Conservation (phyloP, 2,329 filamentous ascomycete genomes). For the Pseudogymnoascus sp. region DNA sequence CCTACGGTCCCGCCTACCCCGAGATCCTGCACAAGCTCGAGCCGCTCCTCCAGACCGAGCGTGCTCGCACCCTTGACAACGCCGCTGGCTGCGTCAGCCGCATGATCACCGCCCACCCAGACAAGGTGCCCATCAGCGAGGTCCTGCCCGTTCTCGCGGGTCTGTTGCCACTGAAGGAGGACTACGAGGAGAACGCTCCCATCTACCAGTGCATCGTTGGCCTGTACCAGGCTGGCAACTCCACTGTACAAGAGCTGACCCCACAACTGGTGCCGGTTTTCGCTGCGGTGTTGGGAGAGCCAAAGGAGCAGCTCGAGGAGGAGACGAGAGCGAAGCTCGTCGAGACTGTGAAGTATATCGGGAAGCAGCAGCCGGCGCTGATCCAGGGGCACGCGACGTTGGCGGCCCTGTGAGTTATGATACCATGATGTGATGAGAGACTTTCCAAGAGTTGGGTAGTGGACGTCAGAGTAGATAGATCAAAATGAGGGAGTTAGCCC, state of each 20-base stretch:
- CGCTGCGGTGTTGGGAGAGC: constrained; percentile 62
- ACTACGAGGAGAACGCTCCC: constrained; percentile 93
- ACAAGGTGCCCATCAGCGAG: constrained; percentile 70
- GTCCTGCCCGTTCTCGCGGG: constrained; percentile 74
- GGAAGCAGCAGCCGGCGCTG: constrained; percentile 23
- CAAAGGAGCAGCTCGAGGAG: constrained; percentile 67
- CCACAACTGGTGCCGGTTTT: constrained; percentile 63
- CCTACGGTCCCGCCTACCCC: constrained; percentile 67
- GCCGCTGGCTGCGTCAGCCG: constrained; percentile 84
- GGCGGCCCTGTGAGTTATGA: constrained; percentile 13
- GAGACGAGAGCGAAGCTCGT: constrained; percentile 62
- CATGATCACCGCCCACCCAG: constrained; percentile 86
- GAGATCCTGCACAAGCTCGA: constrained; percentile 80
- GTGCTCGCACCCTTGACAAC: constrained; percentile 84
- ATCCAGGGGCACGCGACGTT: constrained; percentile 24
- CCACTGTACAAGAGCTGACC: constrained; percentile 62
- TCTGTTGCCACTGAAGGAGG: constrained; percentile 80
- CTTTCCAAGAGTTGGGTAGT: not conserved
- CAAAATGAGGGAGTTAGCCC: constrained; percentile 2
- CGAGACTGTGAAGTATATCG: constrained; percentile 47
- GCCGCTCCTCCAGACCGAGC: constrained; percentile 68
- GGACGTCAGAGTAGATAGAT: constrained; percentile 5
- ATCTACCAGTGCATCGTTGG: constrained; percentile 85
- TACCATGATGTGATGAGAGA: constrained; percentile 10
- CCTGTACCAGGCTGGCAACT: constrained; percentile 67